A percentile compares a stretch with the other conserved stretches of the same genome.
Conservation (phyloP, 306 rosid genomes). For the Biancaea sappan region DNA sequence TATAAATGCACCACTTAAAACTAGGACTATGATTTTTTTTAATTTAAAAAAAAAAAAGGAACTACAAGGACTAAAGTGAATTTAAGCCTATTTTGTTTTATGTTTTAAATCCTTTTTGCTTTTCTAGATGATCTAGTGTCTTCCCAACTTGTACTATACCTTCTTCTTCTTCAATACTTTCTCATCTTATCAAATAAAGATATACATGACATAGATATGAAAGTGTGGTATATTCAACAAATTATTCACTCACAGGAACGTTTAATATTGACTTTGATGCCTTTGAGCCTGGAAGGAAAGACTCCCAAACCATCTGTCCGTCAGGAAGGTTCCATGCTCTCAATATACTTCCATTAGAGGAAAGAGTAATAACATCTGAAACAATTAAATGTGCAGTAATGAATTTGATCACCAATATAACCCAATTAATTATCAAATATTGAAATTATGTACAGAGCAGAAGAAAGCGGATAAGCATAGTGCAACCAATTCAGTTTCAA, state of each 20-base stretch:
- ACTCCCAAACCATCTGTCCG: constrained; percentile 99
- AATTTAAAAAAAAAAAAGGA: too few relatives aligned
- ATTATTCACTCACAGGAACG: constrained; percentile 64
- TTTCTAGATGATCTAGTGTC: constrained; percentile 8
- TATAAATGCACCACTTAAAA: not conserved
- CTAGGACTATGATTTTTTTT: not conserved
- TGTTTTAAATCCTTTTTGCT: constrained; percentile 18
- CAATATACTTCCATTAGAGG: constrained; percentile 77
- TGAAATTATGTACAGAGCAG: constrained; percentile 16
- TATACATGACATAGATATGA: constrained; percentile 12
- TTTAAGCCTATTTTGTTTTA: not conserved
- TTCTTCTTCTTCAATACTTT: not conserved
- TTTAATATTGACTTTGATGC: constrained; percentile 66
- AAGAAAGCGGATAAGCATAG: constrained; percentile 14
- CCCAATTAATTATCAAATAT: constrained; percentile 3
- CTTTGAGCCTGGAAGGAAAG: constrained; percentile 66
- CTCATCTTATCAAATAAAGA: constrained; percentile 21
- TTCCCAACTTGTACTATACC: constrained; percentile 5
- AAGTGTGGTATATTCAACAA: constrained; percentile 5
- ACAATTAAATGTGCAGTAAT: constrained; percentile 31
- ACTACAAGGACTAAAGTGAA: not conserved
- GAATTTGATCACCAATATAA: constrained; percentile 9
- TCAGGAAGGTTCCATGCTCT: constrained; percentile 99
- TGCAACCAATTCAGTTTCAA: constrained; percentile 25
- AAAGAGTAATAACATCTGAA: constrained; percentile 91